Evolutionary conservation across 164 flowering plant genomes (phyloP), one percentile per base, ranked within the genome.

Genomic region (Dillenia suffruticosa): DNA sequence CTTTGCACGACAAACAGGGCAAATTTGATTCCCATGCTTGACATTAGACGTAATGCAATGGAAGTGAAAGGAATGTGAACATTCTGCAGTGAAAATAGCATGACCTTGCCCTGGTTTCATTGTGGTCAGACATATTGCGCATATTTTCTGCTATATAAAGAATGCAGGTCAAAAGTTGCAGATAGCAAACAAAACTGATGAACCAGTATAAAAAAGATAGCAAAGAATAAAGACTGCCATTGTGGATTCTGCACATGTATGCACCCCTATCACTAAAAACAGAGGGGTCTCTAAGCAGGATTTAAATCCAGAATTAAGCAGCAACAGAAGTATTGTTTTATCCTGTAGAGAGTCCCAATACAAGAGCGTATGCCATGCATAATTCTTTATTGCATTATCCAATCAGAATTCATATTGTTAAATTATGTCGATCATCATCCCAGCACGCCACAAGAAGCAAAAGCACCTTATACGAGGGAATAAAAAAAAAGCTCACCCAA

Each of bases 71-170:
- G 95, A 60, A 62, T 94, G 99, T 5, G 93, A 83, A 72, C 98
- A 94, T 72, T 94, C 98, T 49, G 97, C 98, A 6, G 95, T 94
- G 73, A 94, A 94, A 46, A 94, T 84, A 9, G 99, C 97, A 72
- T 85, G 96, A 43, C 97, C 96, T 2, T 85, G 80, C 12, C 96
- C 96, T 19, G 88, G 81, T 72, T 82, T 91, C 87, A 94, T 84
- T 56, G 79, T 22, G 58, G 67, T 72, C 62, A 94, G 71, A 78
- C 98, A 94, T 79, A 94, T 90, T 51, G 98, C 85, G 70, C 98
- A 94, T 3, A 79, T 87, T 49, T 58, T 83, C 97, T 93, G 95
- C 77, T 80, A 55, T 40, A 14, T 8, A 43, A 54, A 68, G 58
- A 55, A 63, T 2, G 17, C 45, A 58, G 8, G 45, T 56, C 10